phyloP scores from a whole-genome alignment of 164 flowering plant species.

The Vitis rotundifolia region DNA sequence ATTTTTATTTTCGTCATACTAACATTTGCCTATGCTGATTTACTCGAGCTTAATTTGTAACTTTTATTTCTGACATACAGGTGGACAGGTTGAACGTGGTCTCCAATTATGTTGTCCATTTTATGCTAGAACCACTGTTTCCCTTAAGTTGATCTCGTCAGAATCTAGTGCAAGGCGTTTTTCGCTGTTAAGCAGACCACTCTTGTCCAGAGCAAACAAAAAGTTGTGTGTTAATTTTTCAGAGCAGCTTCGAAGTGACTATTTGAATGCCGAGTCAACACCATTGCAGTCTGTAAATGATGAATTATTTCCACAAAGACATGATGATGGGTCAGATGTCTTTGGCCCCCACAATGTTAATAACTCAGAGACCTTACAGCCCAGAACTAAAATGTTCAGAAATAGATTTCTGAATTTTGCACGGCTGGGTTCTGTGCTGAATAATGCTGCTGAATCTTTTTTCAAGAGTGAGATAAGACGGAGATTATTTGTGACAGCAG shows the following conservation, averaged over 20 bases:
- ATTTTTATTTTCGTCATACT: neutral
- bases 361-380: slow-evolving; percentile 13
- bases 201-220: slow-evolving; percentile 15
- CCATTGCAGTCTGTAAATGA: slow-evolving; percentile 26
- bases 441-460: slow-evolving; percentile 82
- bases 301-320: slow-evolving; percentile 21
- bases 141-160: slow-evolving; percentile 14
- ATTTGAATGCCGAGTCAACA: slow-evolving; percentile 27
- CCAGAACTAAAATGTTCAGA: slow-evolving; percentile 43
- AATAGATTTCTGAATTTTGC: slow-evolving; percentile 76
- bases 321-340: slow-evolving; percentile 24
- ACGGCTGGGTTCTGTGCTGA: slow-evolving; percentile 71
- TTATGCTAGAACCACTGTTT: slow-evolving; percentile 7
- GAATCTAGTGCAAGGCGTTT: slow-evolving; percentile 12
- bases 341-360: slow-evolving; percentile 14
- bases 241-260: slow-evolving; percentile 28
- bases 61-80: slow-evolving; percentile 22
- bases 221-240: slow-evolving; percentile 32
- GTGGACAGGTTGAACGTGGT: slow-evolving; percentile 14
- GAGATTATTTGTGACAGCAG: slow-evolving; percentile 86
- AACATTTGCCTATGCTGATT: neutral
- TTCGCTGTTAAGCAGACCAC: slow-evolving; percentile 12
- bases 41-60: neutral
- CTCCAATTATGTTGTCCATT: slow-evolving; percentile 11
- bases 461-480: slow-evolving; percentile 98